Percentiles rank a stretch among this genome's conserved stretches.
phyloP scores from a whole-genome alignment of 2,329 filamentous ascomycete species.

The Pseudogymnoascus sp. region DNA sequence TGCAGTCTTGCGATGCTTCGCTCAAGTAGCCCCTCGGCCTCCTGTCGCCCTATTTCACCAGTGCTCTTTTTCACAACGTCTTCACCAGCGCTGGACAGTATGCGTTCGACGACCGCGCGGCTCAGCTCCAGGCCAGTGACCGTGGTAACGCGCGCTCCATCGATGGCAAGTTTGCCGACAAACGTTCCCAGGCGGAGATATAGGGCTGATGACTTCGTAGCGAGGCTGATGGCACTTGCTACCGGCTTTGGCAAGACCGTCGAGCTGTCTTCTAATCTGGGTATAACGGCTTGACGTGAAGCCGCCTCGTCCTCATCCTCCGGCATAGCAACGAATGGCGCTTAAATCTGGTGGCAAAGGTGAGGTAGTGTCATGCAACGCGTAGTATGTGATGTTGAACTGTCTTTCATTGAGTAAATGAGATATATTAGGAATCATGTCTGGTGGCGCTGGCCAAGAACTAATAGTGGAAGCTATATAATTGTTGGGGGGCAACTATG shows the following conservation, averaged over 20 bases:
- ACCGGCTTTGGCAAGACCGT: slow-evolving; percentile 52
- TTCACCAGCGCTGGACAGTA: slow-evolving; percentile 30
- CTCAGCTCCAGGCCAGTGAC: slow-evolving; percentile 33
- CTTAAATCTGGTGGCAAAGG: background rate
- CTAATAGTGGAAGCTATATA: slow-evolving; percentile 1
- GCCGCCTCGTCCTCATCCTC: slow-evolving; percentile 21
- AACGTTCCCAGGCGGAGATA: slow-evolving; percentile 33
- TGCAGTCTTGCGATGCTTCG: slow-evolving; percentile 50
- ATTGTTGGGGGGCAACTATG: slow-evolving; percentile 3
- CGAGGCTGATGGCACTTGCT: slow-evolving; percentile 53
- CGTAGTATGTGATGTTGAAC: background rate
- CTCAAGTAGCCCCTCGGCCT: slow-evolving; percentile 51
- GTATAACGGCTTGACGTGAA: slow-evolving; percentile 7
- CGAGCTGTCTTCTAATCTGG: slow-evolving; percentile 19
- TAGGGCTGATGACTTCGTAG: slow-evolving; percentile 52
- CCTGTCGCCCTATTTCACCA: slow-evolving; percentile 39
- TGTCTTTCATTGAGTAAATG: background rate
- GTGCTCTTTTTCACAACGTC: slow-evolving; percentile 28
- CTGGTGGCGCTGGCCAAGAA: slow-evolving; percentile 6
- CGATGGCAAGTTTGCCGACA: slow-evolving; percentile 31
- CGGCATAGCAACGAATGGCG: slow-evolving; percentile 18
- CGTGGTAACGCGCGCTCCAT: slow-evolving; percentile 32
- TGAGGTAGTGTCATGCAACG: background rate
- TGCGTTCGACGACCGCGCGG: slow-evolving; percentile 31
- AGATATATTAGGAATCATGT: background rate